Base-by-base conservation (phyloP, 108 stramenopile species). In the Discostella stelligeroides region DNA sequence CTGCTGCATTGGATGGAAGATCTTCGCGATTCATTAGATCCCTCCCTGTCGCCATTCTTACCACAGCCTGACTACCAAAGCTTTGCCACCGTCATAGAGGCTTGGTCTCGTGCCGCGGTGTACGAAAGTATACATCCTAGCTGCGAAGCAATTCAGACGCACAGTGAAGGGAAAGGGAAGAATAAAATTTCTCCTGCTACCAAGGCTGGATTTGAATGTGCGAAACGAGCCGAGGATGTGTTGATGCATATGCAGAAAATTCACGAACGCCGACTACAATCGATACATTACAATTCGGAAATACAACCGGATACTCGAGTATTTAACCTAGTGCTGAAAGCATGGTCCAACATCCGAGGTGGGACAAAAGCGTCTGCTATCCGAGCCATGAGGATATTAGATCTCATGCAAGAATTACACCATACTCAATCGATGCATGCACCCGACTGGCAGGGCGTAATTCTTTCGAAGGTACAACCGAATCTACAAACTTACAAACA, bases 391-490 rank as follows among this genome's bases (percentile, higher is more conserved):
- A 60, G 75, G 25, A 76, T 76, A 30, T 65, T 69, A 24, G 75
- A 76, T 47, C 41, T 76, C 7, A 76, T 76, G 75, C 75, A 76
- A 48, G 75, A 76, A 48, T 47, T 76, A 29, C 68, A 76, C 46
- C 75, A 76, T 58, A 56, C 38, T 49, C 75, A 76, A 70, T 76
- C 75, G 2, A 45, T 68, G 38, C 30, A 69, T 58, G 54, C 57
- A 30, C 58, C 72, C 12, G 41, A 42, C 18, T 74, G 73, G 73
- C 73, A 66, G 50, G 73, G 73, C 1, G 57, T 74, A 17, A 21
- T 20, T 18, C 39, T 69, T n/a, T 59, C 56, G 15, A 76, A 76
- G 47, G 47, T 76, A 0, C 75, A 76, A 40, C 75, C 75, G 1
- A 76, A 76, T 49, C 37, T 76, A 18, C 40, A 49, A 15, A 76